Evolutionary conservation across 202 grass and related monocot species (phyloP), one percentile per base, ranked within the genome.

Genomic region (Dendrocalamus latiflorus): DNA sequence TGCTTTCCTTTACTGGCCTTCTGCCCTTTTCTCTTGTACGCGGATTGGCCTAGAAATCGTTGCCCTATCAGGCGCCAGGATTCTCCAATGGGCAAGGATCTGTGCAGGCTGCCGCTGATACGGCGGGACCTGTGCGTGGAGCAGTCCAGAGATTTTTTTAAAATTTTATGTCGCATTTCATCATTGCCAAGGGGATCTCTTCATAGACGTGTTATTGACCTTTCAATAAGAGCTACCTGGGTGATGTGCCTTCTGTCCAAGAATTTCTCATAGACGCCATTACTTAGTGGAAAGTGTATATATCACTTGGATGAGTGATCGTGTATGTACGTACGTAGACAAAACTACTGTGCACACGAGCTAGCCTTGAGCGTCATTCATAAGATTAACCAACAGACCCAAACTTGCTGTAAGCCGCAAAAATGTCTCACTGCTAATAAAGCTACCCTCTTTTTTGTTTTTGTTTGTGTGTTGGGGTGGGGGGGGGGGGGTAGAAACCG

Each of bases 151-250:
- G 26, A 36, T 16, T 30, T 62, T 36, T 1, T n/a, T n/a, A n/a
- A n/a, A 30, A 74, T 74, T 83, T 74, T 74, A 83, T 74, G 80
- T 65, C 36, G 44, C 44, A 6, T 65, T 74, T 53, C 21, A 15
- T 30, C 24, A 9, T 9, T 28, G 9, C 4, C 20, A 62, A 1
- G 55, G 54, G 28, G 54, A 48, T 70, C 33, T 30, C 39, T 41
- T n/a, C 16, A 4, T 11, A 33, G 74, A 1, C 8, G 39, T 45
- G 24, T 9, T 34, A 59, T 22, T 59, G 11, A 4, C 1, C 6
- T 26, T 26, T n/a, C 21, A 6, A 12, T 26, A 26, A 59, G 13
- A 33, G n/a, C n/a, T 26, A n/a, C n/a, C 1, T 47, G 21, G 43
- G 42, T 17, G 56, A 2, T 9, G 39, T 17, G n/a, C 12, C 42